Base-by-base conservation (phyloP, 2,329 filamentous ascomycete genomes). In the Alternaria hordeiaustralica region DNA sequence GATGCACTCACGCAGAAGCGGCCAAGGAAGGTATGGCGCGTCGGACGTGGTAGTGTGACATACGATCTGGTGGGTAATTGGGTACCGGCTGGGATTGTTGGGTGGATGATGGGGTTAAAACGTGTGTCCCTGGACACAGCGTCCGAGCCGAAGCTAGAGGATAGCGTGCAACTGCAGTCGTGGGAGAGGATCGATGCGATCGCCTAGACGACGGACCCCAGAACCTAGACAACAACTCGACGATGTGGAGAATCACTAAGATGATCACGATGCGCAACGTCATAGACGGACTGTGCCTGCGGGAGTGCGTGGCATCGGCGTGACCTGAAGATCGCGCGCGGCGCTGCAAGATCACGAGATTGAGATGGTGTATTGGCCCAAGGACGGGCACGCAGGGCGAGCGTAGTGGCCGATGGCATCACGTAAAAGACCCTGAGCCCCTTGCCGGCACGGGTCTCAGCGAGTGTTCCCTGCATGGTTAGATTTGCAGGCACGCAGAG, bases 81-180 rank as follows among this genome's bases (percentile, higher is more conserved):
- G 87, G 86, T 92, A 23, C 95, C 96, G 1, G 85, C 88, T 20
- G 86, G 89, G 3, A 78, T 97, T 15, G 91, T 98, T n/a, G 90
- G 89, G 2, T 96, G 93, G 92, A 97, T 98, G 92, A 91, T 98
- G 88, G 94, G 94, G 11, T 87, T 94, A 61, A 85, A 89, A 64
- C 83, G 83, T 60, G 88, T 90, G 15, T 71, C 72, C 46, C 73
- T 78, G 12, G 74, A 78, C 56, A 73, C 75, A n/a, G 68, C 69
- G 13, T 60, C 66, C 69, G 61, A 69, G 74, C 78, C 70, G 33
- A 80, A 74, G 71, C 79, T 83, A 60, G 78, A 81, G 64, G 81
- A 82, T 60, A 83, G 81, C 66, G 77, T 83, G 64, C 81, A 63
- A 47, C 56, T 63, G 21, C 61, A 82, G 59, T 83, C 75, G 45